These are phyloP conservation scores for Gnomoniopsis smithogilvyi DNA, from an alignment of 2,329 filamentous ascomycete species.

Conservation along the genomic window DNA sequence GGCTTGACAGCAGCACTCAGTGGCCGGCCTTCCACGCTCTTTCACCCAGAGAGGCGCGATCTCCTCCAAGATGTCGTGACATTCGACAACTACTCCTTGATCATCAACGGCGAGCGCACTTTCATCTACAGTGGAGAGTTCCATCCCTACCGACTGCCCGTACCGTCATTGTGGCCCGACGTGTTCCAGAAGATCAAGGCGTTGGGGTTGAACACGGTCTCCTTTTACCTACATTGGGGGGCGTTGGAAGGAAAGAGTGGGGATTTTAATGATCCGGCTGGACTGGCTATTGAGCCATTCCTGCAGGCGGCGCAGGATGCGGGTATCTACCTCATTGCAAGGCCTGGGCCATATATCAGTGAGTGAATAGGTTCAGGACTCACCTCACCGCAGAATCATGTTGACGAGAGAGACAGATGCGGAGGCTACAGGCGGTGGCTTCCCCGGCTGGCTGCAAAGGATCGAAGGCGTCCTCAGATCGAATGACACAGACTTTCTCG, in stretches of 20 bases:
- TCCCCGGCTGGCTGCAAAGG: constrained; percentile 69
- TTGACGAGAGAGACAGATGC: constrained; percentile 33
- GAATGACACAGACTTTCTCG: constrained; percentile 51
- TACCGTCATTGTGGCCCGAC: constrained; percentile 51
- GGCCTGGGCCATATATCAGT: constrained; percentile 18
- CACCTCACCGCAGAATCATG: fast-evolving
- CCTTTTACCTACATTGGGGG: constrained; percentile 71
- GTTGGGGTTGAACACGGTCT: constrained; percentile 67
- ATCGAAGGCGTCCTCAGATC: constrained; percentile 58
- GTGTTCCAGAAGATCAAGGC: constrained; percentile 74
- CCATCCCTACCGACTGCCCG: constrained; percentile 51
- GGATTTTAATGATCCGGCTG: constrained; percentile 61
- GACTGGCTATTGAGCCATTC: constrained; percentile 67
- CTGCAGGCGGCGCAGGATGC: constrained; percentile 64
- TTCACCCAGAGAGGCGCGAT: constrained; percentile 11
- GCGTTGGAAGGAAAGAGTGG: constrained; percentile 66
- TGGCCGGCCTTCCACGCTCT: constrained; percentile 10
- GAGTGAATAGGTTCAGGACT: constrained; percentile 10
- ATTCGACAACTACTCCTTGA: constrained; percentile 65
- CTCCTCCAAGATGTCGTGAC: constrained; percentile 40
- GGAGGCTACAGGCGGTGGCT: constrained; percentile 66
- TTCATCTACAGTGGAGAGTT: constrained; percentile 67
- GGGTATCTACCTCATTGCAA: constrained; percentile 67
- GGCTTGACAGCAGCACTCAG: constrained; percentile 1
- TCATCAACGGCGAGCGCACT: constrained; percentile 63